Evolutionary conservation across 2,329 filamentous ascomycete genomes (phyloP).

Genomic region (Colletotrichum sublineola): DNA sequence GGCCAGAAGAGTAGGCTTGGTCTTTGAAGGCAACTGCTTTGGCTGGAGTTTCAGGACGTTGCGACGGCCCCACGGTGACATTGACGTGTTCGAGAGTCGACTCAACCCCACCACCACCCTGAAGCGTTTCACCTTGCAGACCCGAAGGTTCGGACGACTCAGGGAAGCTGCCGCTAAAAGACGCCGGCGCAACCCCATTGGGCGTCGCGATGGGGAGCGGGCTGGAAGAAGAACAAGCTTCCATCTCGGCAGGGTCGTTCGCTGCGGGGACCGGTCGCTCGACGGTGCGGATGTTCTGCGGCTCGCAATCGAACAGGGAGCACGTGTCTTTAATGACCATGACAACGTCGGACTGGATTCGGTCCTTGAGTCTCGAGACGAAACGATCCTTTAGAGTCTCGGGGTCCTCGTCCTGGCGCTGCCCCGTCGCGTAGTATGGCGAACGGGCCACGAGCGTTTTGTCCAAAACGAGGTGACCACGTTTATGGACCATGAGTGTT

Average conservation of each 20-base stretch:
- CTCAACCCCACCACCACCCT: constrained; percentile 30
- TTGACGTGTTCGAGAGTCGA: constrained; percentile 26
- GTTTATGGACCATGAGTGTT: constrained; percentile 63
- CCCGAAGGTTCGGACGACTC: constrained; percentile 39
- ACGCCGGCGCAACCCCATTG: constrained; percentile 25
- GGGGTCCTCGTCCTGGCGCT: constrained; percentile 47
- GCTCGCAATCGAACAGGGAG: constrained; percentile 53
- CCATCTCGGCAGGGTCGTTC: constrained; percentile 40
- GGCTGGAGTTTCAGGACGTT: constrained; percentile 38
- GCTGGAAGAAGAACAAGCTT: constrained; percentile 32
- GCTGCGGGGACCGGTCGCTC: constrained; percentile 38
- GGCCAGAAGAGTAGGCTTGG: constrained; percentile 17
- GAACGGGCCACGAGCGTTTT: constrained; percentile 59
- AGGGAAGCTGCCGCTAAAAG: constrained; percentile 32
- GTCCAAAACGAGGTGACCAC: constrained; percentile 66
- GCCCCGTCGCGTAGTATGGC: constrained; percentile 39
- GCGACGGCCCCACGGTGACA: constrained; percentile 27
- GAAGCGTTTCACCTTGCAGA: constrained; percentile 39
- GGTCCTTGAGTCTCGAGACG: constrained; percentile 57
- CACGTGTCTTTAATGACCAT: constrained; percentile 66
- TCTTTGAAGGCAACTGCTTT: constrained; percentile 25
- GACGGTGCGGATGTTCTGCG: constrained; percentile 43
- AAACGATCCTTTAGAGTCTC: constrained; percentile 56
- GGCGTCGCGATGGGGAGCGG: constrained; percentile 32
- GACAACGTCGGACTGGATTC: constrained; percentile 62